Evolutionary conservation across 768 basidiomycete genomes (phyloP).

Genomic region (Amanita inopinata): DNA sequence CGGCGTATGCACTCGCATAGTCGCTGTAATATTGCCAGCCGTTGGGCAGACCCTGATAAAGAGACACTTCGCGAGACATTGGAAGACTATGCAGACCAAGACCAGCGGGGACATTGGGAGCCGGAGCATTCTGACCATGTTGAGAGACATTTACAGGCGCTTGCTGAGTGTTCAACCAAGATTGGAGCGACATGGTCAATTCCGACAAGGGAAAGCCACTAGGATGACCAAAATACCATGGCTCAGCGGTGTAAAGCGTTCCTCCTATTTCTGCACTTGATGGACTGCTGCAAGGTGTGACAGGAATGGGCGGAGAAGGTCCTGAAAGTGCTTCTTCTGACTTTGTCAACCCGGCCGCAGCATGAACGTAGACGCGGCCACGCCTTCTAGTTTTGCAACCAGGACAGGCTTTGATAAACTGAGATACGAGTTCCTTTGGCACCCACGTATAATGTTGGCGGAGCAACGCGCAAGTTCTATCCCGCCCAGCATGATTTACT

Average conservation of each 20-base stretch:
- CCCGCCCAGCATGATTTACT: conserved; percentile 64
- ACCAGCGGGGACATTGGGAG: background rate
- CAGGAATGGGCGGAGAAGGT: conserved; percentile 1
- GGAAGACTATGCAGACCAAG: conserved; percentile 16
- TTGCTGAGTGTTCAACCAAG: no score
- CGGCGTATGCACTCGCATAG: conserved; percentile 26
- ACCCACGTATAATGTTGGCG: conserved; percentile 72
- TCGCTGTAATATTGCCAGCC: conserved; percentile 36
- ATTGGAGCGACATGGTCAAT: no score
- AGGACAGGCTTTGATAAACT: conserved; percentile 72
- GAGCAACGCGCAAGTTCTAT: conserved; percentile 63
- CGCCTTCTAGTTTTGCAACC: conserved; percentile 50
- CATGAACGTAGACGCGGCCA: conserved; percentile 19
- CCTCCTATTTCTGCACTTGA: no score
- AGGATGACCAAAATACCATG: no score
- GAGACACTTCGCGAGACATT: conserved; percentile 38
- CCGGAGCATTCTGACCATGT: no score
- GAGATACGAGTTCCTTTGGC: conserved; percentile 73
- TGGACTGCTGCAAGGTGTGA: no score
- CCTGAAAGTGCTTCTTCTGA: background rate
- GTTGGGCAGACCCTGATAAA: conserved; percentile 36
- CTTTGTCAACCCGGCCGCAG: no score
- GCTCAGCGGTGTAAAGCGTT: no score
- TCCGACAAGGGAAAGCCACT: no score
- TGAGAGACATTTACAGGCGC: no score